Evolutionary conservation across 257 asterid species (phyloP), one percentile per base, ranked within the genome.

Genomic region (Jacaranda copaia): DNA sequence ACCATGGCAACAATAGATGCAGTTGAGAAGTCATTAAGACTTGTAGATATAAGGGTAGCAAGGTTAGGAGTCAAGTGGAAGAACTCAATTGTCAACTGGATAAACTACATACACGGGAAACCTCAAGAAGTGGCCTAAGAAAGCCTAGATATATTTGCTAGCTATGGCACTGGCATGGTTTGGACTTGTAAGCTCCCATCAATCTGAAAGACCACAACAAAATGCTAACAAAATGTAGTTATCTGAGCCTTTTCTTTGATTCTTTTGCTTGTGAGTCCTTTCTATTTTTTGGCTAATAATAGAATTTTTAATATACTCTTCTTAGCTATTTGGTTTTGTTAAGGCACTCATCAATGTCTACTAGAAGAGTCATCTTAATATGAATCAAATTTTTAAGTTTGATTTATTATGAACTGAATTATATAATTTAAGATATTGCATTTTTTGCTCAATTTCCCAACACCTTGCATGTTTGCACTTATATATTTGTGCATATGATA

Each of bases 91-190:
- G 86, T 60, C 99, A 89, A 84, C 90, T 96, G 10, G 99, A 91
- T 72, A 94, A 95, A 78, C 85, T 90, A 16, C 97, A 93, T 73
- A 68, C 86, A 12, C 82, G 85, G 40, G 96, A 85, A 53, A 79
- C 86, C 74, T 83, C 93, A 46, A 80, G 85, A 79, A 74, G 85
- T 2, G 92, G 95, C 40, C 73, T 87, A 52, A 85, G 77, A 48
- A 82, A 96, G 77, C 91, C 94, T 2, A 86, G 98, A 82, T 96
- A 96, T 65, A 51, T 90, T 48, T 90, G 98, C 78, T 96, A 98
- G 99, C 99, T 98, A 1, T 93, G 99, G 99, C 92, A 96, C 75
- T 93, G 99, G 99, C 96, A 93, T 7, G 99, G 99, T 15, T 76
- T 96, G 88, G 94, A 96, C 82, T 88, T 45, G 92, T 85, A 11